Conservation (phyloP, 441 rosid genomes). For the Isatis lusitanica region DNA sequence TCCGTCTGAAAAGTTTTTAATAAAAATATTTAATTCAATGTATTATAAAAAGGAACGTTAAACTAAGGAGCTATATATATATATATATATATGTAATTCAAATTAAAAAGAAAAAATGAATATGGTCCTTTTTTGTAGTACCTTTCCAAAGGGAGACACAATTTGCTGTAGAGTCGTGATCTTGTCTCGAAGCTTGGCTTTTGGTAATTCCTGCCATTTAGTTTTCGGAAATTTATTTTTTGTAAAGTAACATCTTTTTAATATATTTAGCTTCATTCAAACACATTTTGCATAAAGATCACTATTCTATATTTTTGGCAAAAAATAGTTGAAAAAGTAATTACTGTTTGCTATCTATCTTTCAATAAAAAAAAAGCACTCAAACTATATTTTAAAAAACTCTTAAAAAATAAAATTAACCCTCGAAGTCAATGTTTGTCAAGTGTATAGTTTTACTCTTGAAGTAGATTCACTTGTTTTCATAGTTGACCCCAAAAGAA, state of each 20-base stretch:
- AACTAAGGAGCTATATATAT: not conserved
- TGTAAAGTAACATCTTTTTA: not conserved
- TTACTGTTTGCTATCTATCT: not conserved
- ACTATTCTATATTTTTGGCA: not conserved
- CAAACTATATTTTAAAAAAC: not conserved
- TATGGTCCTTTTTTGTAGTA: constrained; percentile 23
- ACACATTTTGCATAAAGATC: not conserved
- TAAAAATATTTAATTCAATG: not conserved
- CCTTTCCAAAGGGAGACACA: constrained; percentile 95
- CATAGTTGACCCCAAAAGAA: not conserved
- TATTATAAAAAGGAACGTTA: not conserved
- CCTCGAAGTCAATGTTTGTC: not conserved
- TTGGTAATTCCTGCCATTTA: constrained; percentile 59
- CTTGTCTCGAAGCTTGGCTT: constrained; percentile 80
- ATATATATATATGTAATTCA: not conserved
- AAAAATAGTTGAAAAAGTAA: not conserved
- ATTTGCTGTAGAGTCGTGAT: constrained; percentile 89
- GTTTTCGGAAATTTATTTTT: not conserved
- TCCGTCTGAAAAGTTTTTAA: constrained; percentile 59
- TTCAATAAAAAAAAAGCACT: not conserved
- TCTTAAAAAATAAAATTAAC: not conserved
- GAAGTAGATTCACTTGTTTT: not conserved
- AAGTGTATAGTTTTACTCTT: not conserved
- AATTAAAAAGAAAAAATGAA: not conserved
- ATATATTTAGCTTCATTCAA: not conserved